These are phyloP conservation scores for Cladosporium sp. DNA, from an alignment of 2,329 filamentous ascomycete genomes.

Conservation along the genomic window DNA sequence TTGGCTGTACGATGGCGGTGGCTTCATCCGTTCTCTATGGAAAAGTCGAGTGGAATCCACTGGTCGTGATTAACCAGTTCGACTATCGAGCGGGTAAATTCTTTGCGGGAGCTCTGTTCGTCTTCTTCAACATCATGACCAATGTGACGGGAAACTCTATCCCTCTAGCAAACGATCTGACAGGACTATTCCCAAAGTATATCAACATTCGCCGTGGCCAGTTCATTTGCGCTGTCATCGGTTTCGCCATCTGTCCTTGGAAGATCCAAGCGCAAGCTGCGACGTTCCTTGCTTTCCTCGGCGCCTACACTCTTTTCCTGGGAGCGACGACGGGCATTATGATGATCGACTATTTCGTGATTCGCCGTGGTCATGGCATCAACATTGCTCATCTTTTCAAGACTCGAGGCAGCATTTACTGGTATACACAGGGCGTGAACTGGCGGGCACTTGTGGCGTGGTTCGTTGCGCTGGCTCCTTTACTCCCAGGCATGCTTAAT, in stretches of 20 bases:
- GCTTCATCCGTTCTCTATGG: slow-evolving; percentile 41
- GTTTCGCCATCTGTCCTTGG: slow-evolving; percentile 83
- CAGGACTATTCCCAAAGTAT: slow-evolving; percentile 49
- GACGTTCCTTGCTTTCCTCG: slow-evolving; percentile 86
- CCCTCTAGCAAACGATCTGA: slow-evolving; percentile 52
- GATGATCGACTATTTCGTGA: slow-evolving; percentile 77
- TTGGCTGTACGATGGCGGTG: slow-evolving; percentile 50
- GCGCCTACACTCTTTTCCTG: slow-evolving; percentile 87
- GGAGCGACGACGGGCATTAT: slow-evolving; percentile 92
- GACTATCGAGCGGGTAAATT: slow-evolving; percentile 35
- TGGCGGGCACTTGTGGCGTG: slow-evolving; percentile 64
- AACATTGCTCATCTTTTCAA: slow-evolving; percentile 75
- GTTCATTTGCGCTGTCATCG: slow-evolving; percentile 76
- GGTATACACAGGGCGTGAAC: slow-evolving; percentile 67
- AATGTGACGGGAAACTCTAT: slow-evolving; percentile 49
- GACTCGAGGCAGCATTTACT: slow-evolving; percentile 65
- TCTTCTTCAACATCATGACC: slow-evolving; percentile 44
- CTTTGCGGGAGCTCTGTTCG: slow-evolving; percentile 44
- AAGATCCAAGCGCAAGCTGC: slow-evolving; percentile 70
- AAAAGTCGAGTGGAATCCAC: slow-evolving; percentile 32
- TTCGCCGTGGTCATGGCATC: slow-evolving; percentile 76
- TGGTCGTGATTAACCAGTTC: slow-evolving; percentile 36
- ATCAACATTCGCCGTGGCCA: slow-evolving; percentile 76
- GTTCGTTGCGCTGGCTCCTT: slow-evolving; percentile 52
- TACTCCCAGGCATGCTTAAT: slow-evolving; percentile 52